Evolutionary conservation across 805 yeast genomes (phyloP).

Genomic region (Saturnispora sekii): DNA sequence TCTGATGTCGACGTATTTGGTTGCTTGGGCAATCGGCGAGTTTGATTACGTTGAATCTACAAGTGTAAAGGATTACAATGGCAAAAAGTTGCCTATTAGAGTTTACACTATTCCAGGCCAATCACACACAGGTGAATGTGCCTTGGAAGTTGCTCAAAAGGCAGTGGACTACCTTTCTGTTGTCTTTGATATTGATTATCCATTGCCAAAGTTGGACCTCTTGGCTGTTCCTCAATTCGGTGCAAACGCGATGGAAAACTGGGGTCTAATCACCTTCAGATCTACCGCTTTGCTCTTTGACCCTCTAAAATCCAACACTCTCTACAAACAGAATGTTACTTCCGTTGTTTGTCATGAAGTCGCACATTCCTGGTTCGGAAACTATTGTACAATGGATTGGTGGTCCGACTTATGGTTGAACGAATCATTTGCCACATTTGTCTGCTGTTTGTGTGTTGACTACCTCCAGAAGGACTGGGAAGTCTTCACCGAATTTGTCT

Average conservation of each 20-base stretch:
- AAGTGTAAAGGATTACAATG: slow-evolving; percentile 32
- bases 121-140: slow-evolving; percentile 37
- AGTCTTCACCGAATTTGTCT: slow-evolving; percentile 48
- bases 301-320: slow-evolving; percentile 35
- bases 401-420: slow-evolving; percentile 90
- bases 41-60: slow-evolving; percentile 42
- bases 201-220: slow-evolving; percentile 75
- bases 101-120: slow-evolving; percentile 45
- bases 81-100: slow-evolving; percentile 37
- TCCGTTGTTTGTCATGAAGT: slow-evolving; percentile 80
- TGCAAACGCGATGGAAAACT: slow-evolving; percentile 88
- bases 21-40: slow-evolving; percentile 52
- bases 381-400: slow-evolving; percentile 86
- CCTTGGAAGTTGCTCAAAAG: slow-evolving; percentile 37
- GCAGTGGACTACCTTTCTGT: slow-evolving; percentile 41
- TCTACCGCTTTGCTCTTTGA: slow-evolving; percentile 47
- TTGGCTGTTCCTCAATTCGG: slow-evolving; percentile 71
- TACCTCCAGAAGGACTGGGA: slow-evolving; percentile 74
- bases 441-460: slow-evolving; percentile 63
- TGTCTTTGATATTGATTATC: slow-evolving; percentile 47
- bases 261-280: slow-evolving; percentile 71
- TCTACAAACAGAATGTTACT: slow-evolving; percentile 61
- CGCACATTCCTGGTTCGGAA: slow-evolving; percentile 91
- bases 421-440: slow-evolving; percentile 88
- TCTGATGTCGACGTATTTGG: slow-evolving; percentile 44